These are phyloP conservation scores for Henckelia pumila DNA, from an alignment of 257 asterid genomes.

Conservation along the genomic window DNA sequence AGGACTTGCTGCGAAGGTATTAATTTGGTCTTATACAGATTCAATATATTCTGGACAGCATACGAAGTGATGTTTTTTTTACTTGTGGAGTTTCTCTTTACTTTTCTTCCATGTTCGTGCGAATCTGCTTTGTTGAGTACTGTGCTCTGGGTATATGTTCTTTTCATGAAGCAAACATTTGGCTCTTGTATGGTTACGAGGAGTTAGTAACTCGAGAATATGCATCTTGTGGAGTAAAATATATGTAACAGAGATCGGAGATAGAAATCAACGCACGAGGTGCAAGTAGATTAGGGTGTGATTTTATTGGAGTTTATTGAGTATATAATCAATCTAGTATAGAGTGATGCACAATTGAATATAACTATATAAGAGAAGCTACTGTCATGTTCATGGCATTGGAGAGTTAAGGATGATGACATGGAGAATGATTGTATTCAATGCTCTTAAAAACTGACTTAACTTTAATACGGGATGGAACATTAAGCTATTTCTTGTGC, in stretches of 20 bases:
- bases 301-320: neutral
- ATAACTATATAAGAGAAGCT: too few species aligned
- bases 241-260: neutral
- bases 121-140: neutral
- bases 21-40: neutral
- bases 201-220: neutral
- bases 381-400: neutral
- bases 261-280: neutral
- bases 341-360: neutral
- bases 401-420: neutral
- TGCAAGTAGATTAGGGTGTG: neutral
- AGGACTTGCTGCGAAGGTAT: conserved; percentile 87
- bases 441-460: neutral
- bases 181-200: neutral
- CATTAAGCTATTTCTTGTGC: neutral
- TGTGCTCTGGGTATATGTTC: neutral
- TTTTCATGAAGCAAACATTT: neutral
- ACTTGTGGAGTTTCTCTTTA: neutral
- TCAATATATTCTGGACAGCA: neutral
- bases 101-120: conserved; percentile 1
- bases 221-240: neutral
- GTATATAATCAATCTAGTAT: neutral
- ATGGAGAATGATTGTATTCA: too few species aligned
- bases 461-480: neutral
- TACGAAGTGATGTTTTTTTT: neutral